A percentile compares a stretch with the other conserved stretches of the same genome.
Conservation (phyloP, 345 rosid species). For the Sonneratia alba region DNA sequence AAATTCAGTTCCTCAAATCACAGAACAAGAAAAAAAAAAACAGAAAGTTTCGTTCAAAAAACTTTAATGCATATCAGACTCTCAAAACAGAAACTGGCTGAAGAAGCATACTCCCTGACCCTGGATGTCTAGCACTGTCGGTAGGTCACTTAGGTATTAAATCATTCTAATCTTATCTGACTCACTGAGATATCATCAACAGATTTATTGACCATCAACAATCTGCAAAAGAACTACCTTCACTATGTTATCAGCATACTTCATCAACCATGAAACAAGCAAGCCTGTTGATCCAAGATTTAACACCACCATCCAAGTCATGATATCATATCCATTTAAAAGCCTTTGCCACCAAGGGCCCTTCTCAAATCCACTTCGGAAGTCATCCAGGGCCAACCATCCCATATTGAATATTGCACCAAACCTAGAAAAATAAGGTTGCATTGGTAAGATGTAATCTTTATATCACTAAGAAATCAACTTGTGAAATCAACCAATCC, state of each 20-base stretch:
- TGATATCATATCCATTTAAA: conserved; percentile 62
- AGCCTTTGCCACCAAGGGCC: conserved; percentile 94
- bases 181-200: not conserved
- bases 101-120: not conserved
- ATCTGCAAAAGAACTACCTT: conserved; percentile 40
- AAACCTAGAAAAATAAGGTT: conserved; percentile 31
- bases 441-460: not conserved
- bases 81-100: not conserved
- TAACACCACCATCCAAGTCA: conserved; percentile 78
- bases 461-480: not conserved
- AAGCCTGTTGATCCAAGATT: conserved; percentile 78
- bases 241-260: conserved; percentile 86
- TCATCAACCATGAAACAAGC: conserved; percentile 85
- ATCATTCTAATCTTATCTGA: not conserved
- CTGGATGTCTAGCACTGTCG: not conserved
- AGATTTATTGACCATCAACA: not conserved
- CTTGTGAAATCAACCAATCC: not conserved
- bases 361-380: conserved; percentile 73
- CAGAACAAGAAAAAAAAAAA: not conserved
- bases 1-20: not conserved
- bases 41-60: not conserved
- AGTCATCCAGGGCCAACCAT: conserved; percentile 75
- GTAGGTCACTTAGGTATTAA: not conserved
- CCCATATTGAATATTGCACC: conserved; percentile 82
- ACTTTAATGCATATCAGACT: not conserved